Base-by-base conservation (phyloP, 176 grass and related monocot species). In the Poa pratensis region DNA sequence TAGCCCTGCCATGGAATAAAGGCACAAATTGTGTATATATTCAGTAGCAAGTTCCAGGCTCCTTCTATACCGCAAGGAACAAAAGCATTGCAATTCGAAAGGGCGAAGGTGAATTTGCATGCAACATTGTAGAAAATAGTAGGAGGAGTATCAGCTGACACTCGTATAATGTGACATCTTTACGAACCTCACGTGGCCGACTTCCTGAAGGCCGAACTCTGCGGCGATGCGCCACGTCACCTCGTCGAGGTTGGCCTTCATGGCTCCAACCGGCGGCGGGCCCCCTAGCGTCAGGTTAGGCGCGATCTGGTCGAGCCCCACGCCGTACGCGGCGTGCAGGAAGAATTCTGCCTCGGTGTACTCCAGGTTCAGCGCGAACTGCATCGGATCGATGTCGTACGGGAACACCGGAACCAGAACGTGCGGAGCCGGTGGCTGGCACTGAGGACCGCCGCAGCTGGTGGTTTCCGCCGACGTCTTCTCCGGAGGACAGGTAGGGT, bases 341-440 rank as follows among this genome's bases (percentile, higher is more conserved):
- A 95, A 97, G 69, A 81, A 95, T 45, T 93, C 92, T 0, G 78
- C 71, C 87, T 97, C 95, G 1, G 46, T 85, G 82, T 16, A 94
- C 87, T 97, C 95, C 48, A 97, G 23, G 85, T 97, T 97, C 82
- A 88, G 59, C 13, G 95, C 92, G 35, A 95, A 97, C 80, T 85
- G 87, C 39, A 95, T 2, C 23, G 90, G 92, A 5, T 90, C 92
- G 0, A 88, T n/a, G 59, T 95, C 92, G 37, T 85, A 75, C 8
- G 89, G 90, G 88, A 84, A 94, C 54, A 94, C 85, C 18, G 85
- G 57, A 8, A 92, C 86, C 10, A 48, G 26, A 7, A 60, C 32
- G 27, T 22, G 73, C 18, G 82, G 79, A 17, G 72, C 32, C 19
- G 79, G 35, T 6, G 71, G 78, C 69, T 19, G 57, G 79, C 84